Base-by-base conservation (phyloP, 331 rosid genomes). In the Phaseolus coccineus region DNA sequence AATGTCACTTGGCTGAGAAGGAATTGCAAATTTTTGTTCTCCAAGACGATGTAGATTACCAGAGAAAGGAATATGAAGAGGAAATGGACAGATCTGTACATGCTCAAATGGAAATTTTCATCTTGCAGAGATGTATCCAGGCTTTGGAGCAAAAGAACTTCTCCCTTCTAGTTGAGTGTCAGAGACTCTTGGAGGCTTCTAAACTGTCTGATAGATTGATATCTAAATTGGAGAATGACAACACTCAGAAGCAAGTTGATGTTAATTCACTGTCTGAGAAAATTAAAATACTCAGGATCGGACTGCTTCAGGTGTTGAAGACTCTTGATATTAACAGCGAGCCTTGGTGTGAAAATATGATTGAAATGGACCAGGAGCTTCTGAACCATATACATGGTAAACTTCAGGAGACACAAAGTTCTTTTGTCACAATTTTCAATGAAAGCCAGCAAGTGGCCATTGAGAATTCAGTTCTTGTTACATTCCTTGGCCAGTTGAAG, bases 401-500 rank as follows among this genome's bases (percentile, higher is more conserved):
- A 76, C 82, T 92, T 84, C 87, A 88, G 76, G 94, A 88, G 69
- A 81, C 51, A 25, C 84, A 77, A 10, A 82, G 80, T 53, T 86
- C 81, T 58, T 56, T 84, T 53, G 71, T 66, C 76, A 72, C 63
- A 74, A 62, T 77, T 84, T 78, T 65, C 71, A 84, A 83, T 59
- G 88, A 92, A 86, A 91, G 80, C 66, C 88, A 87, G 79, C 86
- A 77, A 74, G 71, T 85, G 59, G 76, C 83, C 42, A 84, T 88
- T 81, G 94, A 92, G 90, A 92, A 90, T 77, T 90, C 89, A 8
- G 84, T 94, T 87, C 89, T 90, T 84, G 75, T 85, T 65, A 64
- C 87, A 76, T 77, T 91, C 73, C 89, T 91, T 63, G 85, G 59
- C 79, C 97, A 94, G 84, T 71, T 92, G 77, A 83, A 87, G 76